Base-by-base conservation (phyloP, 2,329 filamentous ascomycete species). In the Hypocrella siamensis region DNA sequence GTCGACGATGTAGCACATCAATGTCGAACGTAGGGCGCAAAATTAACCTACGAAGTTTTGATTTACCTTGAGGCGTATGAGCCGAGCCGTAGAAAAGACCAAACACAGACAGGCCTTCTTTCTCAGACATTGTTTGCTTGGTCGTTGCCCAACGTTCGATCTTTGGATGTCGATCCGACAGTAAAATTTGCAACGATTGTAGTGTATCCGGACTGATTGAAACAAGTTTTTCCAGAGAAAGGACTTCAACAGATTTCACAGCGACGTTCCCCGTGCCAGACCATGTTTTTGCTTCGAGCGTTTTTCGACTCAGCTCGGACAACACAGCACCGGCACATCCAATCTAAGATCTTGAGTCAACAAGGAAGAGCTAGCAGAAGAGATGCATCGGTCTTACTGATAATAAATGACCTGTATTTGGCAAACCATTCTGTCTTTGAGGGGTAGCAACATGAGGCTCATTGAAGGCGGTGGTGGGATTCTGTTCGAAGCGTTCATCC, bases 281-380 rank as follows among this genome's bases (percentile, higher is more conserved):
- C 8, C 10, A 17, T 26, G 6, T 10, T 14, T 5, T 4, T 72
- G 65, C 3, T 69, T 64, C 25, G 74, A 68, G 19, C 10, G 44
- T 44, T 21, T 48, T 45, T 32, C 82, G 73, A 43, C 83, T 73
- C 17, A 94, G 53, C 40, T 92, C 82, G 5, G 70, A 67, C n/a
- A 96, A 56, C 3, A 96, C 58, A 17, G 86, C 86, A n/a, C 86
- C 84, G 17, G 79, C 80, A 53, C 90, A 96, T 3, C 83, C 81
- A 30, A 93, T 61, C 60, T 75, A 34, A 12, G n/a, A 22, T 17
- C 6, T 21, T 46, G n/a, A 45, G 28, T 22, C 11, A 19, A 29
- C 9, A 19, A 15, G 15, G 8, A 12, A 27, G 15, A 9, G 17
- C 11, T 15, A 17, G 6, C 16, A 30, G 15, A 21, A 25, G 8